phyloP scores from a whole-genome alignment of 2,329 filamentous ascomycete species.

The Fusarium secorum region DNA sequence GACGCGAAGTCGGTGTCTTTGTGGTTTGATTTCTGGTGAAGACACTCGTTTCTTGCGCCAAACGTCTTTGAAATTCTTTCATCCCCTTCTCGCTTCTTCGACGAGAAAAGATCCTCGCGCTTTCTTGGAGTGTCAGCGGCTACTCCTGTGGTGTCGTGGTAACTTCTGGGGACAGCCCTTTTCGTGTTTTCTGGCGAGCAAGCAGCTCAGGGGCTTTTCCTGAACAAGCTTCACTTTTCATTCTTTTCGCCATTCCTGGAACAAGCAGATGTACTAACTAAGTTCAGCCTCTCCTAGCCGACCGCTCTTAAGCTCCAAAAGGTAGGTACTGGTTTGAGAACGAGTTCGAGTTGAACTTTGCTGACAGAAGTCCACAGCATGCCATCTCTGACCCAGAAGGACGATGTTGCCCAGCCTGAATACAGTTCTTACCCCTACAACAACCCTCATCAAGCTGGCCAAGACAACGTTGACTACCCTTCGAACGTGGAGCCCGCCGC shows the following conservation, averaged over 20 bases:
- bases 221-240: not conserved
- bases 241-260: not conserved
- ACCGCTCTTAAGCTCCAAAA: constrained; percentile 9
- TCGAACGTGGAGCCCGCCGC: not conserved
- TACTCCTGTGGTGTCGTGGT: not conserved
- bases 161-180: not conserved
- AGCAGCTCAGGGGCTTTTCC: not conserved
- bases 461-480: not conserved
- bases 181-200: not conserved
- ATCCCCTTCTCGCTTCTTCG: not conserved
- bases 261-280: not conserved
- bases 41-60: not conserved
- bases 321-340: not conserved
- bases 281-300: not conserved
- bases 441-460: not conserved
- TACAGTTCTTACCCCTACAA: not conserved
- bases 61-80: not conserved
- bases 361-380: constrained; percentile 11
- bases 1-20: not conserved
- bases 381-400: not conserved
- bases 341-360: not conserved
- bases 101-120: not conserved
- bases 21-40: not conserved
- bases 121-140: no score
- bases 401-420: not conserved